phyloP scores from a whole-genome alignment of 2,329 filamentous ascomycete species.

The Fusarium sp. region DNA sequence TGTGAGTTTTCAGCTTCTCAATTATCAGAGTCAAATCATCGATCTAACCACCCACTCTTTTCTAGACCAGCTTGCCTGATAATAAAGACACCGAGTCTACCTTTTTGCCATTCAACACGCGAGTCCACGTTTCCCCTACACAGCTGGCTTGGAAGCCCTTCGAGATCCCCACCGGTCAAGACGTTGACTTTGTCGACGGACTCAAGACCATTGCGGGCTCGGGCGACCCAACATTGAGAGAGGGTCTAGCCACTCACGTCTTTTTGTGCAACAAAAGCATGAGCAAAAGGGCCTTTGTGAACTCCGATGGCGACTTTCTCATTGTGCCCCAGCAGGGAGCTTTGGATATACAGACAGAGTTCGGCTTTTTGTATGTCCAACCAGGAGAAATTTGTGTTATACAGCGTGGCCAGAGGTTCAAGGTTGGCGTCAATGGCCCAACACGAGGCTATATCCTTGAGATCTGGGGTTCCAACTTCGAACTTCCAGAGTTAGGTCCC shows the following conservation, averaged over 20 bases:
- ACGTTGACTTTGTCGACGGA: slow-evolving; percentile 61
- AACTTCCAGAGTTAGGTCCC: too few species aligned
- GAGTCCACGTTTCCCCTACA: slow-evolving; percentile 34
- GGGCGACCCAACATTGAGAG: slow-evolving; percentile 61
- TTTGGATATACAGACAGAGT: slow-evolving; percentile 76
- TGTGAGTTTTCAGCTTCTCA: too few species aligned
- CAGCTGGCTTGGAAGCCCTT: slow-evolving; percentile 37
- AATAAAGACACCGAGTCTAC: slow-evolving; percentile 25
- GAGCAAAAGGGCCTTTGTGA: too few species aligned
- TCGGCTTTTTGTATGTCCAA: slow-evolving; percentile 73
- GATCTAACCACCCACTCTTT: too few species aligned
- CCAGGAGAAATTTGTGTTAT: slow-evolving; percentile 76
- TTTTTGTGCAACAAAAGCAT: too few species aligned
- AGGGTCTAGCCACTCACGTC: slow-evolving; percentile 51
- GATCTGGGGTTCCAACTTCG: too few species aligned
- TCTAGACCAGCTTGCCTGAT: too few species aligned
- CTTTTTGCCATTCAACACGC: slow-evolving; percentile 34
- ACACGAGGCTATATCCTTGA: too few species aligned
- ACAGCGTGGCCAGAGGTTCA: slow-evolving; percentile 69
- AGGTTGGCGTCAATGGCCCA: slow-evolving; percentile 55
- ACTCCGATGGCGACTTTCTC: slow-evolving; percentile 67
- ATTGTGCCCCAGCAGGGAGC: slow-evolving; percentile 75
- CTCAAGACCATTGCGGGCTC: slow-evolving; percentile 62
- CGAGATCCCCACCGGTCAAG: slow-evolving; percentile 16
- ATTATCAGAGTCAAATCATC: too few species aligned